These are phyloP conservation scores for Aspergillus caelatus DNA, from an alignment of 2,329 filamentous ascomycete species.

Conservation along the genomic window DNA sequence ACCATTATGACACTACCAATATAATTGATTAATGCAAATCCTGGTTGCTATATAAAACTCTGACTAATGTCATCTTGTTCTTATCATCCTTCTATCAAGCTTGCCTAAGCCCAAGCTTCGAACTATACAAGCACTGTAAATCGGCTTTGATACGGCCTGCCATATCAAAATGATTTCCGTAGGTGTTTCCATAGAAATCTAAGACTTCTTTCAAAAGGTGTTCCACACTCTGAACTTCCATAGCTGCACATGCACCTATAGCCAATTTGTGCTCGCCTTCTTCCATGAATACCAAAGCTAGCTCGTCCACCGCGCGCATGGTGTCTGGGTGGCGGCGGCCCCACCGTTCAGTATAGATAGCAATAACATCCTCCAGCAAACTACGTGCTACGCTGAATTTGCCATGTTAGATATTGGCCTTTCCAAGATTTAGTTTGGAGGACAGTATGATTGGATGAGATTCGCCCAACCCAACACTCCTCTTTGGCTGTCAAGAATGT, in stretches of 20 bases:
- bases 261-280: neutral
- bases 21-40: neutral
- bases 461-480: neutral
- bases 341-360: neutral
- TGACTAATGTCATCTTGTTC: neutral
- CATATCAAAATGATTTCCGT: neutral
- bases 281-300: neutral
- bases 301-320: neutral
- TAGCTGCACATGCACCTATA: neutral
- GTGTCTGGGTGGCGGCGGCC: neutral
- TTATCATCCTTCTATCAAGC: neutral
- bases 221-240: neutral
- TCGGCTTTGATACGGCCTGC: neutral
- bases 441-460: neutral
- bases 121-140: neutral
- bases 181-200: neutral
- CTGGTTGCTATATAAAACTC: neutral
- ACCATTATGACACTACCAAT: neutral
- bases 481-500: neutral
- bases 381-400: neutral
- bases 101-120: neutral
- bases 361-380: neutral
- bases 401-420: neutral
- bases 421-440: neutral
- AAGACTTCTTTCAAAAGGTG: neutral